These are phyloP conservation scores for Chlamydomonas applanata DNA, from an alignment of 139 green algal genomes.

Conservation along the genomic window DNA sequence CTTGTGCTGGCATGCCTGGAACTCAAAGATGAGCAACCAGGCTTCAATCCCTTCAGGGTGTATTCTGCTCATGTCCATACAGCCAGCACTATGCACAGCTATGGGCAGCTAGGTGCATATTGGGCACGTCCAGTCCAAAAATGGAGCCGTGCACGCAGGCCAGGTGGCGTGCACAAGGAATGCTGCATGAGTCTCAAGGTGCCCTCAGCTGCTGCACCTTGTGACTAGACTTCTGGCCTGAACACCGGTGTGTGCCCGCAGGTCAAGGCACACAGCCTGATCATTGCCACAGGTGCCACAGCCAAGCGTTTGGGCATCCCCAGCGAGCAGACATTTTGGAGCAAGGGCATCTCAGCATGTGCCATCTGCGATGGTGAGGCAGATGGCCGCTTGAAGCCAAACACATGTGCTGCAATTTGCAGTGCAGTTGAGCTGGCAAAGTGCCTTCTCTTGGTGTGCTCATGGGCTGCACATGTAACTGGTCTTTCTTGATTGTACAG, in stretches of 20 bases:
- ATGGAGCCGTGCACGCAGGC: too few species aligned
- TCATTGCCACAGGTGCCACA: conserved; percentile 95
- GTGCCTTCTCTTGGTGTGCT: neutral
- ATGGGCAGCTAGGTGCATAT: too few species aligned
- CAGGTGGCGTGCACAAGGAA: too few species aligned
- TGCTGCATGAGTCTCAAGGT: too few species aligned
- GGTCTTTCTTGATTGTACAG: conserved; percentile 13
- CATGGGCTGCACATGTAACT: neutral
- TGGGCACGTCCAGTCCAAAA: too few species aligned
- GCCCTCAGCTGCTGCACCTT: neutral
- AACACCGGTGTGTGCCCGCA: conserved; percentile 23
- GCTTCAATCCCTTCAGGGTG: too few species aligned
- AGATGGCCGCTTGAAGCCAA: neutral
- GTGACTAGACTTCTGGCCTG: too few species aligned
- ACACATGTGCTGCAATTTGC: neutral
- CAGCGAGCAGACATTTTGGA: conserved; percentile 89
- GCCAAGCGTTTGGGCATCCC: conserved; percentile 86
- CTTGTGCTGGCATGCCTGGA: too few species aligned
- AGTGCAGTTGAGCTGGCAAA: neutral
- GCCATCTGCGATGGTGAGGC: conserved; percentile 93
- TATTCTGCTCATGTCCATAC: too few species aligned
- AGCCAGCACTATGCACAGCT: too few species aligned
- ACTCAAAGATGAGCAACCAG: too few species aligned
- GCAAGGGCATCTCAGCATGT: conserved; percentile 91
- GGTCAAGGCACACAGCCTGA: conserved; percentile 79